Evolutionary conservation across 2,329 filamentous ascomycete genomes (phyloP).

Genomic region (Alternaria metachromatica): DNA sequence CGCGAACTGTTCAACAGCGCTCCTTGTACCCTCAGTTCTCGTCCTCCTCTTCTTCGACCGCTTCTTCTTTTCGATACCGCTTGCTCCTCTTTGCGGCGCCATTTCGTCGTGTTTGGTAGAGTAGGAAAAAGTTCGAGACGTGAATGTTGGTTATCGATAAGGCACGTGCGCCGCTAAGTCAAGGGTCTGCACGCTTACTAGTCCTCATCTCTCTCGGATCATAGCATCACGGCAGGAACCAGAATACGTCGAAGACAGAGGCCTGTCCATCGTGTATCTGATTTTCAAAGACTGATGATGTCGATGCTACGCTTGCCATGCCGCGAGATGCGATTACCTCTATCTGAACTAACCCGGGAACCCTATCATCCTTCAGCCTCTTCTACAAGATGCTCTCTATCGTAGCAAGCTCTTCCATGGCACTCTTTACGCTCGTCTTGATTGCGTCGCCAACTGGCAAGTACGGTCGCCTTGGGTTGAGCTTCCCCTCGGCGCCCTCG

Average conservation of each 20-base stretch:
- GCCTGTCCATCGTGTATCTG: background rate
- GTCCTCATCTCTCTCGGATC: background rate
- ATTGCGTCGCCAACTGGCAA: slow-evolving; percentile 33
- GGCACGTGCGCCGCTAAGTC: slow-evolving; percentile 14
- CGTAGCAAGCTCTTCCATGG: slow-evolving; percentile 33
- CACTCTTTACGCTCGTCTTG: slow-evolving; percentile 28
- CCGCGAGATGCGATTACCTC: background rate
- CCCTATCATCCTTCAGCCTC: background rate
- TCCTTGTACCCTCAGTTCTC: slow-evolving; percentile 34
- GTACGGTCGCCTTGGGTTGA: slow-evolving; percentile 39
- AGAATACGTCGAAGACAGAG: background rate
- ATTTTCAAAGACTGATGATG: no score
- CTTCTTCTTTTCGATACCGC: slow-evolving; percentile 31
- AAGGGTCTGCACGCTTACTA: slow-evolving; percentile 3
- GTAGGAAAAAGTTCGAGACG: slow-evolving; percentile 25
- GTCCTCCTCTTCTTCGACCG: slow-evolving; percentile 40
- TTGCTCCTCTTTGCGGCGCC: slow-evolving; percentile 28
- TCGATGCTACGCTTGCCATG: background rate
- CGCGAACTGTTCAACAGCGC: background rate
- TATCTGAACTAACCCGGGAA: background rate
- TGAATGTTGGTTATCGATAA: slow-evolving; percentile 33
- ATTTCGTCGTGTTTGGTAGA: slow-evolving; percentile 18
- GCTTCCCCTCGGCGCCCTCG: slow-evolving; percentile 36
- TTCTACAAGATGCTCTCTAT: slow-evolving; percentile 31
- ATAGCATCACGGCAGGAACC: background rate